phyloP scores from a whole-genome alignment of 768 basidiomycete species.

The Leccinum arenicola region DNA sequence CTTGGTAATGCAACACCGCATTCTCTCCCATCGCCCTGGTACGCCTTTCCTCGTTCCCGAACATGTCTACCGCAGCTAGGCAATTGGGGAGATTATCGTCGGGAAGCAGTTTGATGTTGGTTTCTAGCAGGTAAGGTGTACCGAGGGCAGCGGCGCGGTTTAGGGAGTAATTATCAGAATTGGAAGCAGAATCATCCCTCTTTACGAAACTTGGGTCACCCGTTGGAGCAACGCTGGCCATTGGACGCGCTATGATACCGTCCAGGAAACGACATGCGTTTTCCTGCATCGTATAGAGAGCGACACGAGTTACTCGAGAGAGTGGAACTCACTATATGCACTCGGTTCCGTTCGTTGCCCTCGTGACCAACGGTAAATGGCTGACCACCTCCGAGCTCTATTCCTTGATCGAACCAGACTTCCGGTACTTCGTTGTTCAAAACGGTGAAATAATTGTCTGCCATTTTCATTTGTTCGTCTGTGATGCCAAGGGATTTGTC shows the following conservation, averaged over 20 bases:
- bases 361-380: constrained; percentile 60
- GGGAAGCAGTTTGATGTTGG: constrained; percentile 48
- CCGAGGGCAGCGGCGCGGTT: constrained; percentile 41
- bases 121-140: constrained; percentile 49
- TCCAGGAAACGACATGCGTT: constrained; percentile 47
- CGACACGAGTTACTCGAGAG: not conserved
- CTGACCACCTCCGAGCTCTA: constrained; percentile 55
- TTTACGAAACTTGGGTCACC: constrained; percentile 10
- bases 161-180: constrained; percentile 3
- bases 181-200: not conserved
- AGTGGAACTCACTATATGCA: constrained; percentile 50
- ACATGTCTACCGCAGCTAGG: constrained; percentile 37
- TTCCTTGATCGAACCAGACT: constrained; percentile 63
- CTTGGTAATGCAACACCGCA: constrained; percentile 37
- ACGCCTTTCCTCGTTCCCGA: constrained; percentile 40
- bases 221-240: not conserved
- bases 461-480: constrained; percentile 56
- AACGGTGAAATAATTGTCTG: constrained; percentile 68
- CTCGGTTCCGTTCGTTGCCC: constrained; percentile 55
- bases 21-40: constrained; percentile 33
- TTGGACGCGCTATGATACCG: constrained; percentile 19
- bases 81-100: constrained; percentile 21
- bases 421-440: constrained; percentile 55
- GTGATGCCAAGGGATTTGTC: constrained; percentile 38
- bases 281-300: constrained; percentile 30